Evolutionary conservation across 768 basidiomycete species (phyloP).

Genomic region (Cystofilobasidium ferigula): DNA sequence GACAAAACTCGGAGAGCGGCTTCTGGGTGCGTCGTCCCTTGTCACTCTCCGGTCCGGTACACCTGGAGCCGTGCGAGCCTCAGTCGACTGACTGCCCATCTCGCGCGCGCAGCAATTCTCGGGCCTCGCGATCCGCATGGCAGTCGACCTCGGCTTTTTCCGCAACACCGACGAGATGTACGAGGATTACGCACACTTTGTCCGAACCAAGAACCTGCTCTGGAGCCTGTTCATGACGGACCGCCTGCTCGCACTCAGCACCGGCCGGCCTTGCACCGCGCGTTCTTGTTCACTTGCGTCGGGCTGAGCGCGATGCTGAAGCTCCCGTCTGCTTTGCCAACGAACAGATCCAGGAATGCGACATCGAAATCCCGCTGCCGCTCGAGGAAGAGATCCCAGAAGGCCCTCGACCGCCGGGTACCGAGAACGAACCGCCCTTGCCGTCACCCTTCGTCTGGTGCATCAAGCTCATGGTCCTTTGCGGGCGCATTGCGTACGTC

Average conservation of each 20-base stretch:
- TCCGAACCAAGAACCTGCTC: constrained; percentile 33
- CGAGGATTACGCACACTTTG: constrained; percentile 34
- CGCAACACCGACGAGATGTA: constrained; percentile 32
- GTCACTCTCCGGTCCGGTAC: no score
- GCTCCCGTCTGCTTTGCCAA: constrained; percentile 22
- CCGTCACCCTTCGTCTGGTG: constrained; percentile 34
- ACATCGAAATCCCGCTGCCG: constrained; percentile 36
- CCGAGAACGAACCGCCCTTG: constrained; percentile 22
- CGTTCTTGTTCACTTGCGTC: not conserved
- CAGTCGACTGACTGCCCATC: not conserved
- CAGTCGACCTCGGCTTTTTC: constrained; percentile 34
- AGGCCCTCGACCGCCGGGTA: constrained; percentile 30
- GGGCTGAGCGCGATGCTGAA: constrained; percentile 11
- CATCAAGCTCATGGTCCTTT: constrained; percentile 36
- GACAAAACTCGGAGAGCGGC: constrained; percentile 34
- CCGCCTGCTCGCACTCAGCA: constrained; percentile 33
- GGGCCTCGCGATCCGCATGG: constrained; percentile 36
- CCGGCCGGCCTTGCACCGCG: constrained; percentile 25
- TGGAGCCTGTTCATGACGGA: constrained; percentile 36
- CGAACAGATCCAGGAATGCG: constrained; percentile 32
- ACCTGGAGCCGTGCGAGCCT: no score
- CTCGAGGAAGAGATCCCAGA: constrained; percentile 35
- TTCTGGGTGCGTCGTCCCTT: constrained; percentile 28
- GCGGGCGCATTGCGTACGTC: constrained; percentile 35
- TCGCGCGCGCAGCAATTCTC: constrained; percentile 25